Conservation (phyloP, 164 flowering plant genomes). For the Piper betle region DNA sequence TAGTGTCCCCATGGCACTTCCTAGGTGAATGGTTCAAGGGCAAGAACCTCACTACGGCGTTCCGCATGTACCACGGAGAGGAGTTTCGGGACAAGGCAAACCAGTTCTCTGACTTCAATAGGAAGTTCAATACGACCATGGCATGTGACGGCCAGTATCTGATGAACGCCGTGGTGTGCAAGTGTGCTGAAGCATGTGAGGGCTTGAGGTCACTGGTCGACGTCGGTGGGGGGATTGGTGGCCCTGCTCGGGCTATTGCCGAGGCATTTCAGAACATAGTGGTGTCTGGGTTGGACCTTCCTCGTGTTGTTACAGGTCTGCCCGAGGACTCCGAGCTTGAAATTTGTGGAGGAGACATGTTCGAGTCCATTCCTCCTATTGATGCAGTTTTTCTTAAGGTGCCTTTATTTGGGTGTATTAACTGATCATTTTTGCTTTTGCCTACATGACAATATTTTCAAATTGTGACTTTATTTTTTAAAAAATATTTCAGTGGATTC, state of each 20-base stretch:
- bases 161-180: not conserved
- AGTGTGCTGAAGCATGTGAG: constrained; percentile 11
- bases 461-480: constrained; percentile 1
- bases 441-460: not conserved
- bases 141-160: too few species aligned
- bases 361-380: not conserved
- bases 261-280: not conserved
- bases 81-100: not conserved
- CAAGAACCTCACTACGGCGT: not conserved
- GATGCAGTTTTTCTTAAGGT: not conserved
- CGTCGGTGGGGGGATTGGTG: constrained; percentile 7
- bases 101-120: not conserved
- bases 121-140: too few species aligned
- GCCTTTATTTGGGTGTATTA: too few species aligned
- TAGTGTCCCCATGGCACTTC: not conserved
- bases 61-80: not conserved
- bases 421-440: not conserved
- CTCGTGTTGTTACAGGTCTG: constrained; percentile 20
- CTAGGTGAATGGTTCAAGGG: not conserved
- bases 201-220: constrained; percentile 18
- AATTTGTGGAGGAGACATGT: constrained; percentile 16
- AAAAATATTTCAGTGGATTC: constrained; percentile 14
- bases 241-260: not conserved
- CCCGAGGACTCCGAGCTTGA: constrained; percentile 9
- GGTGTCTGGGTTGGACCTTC: constrained; percentile 15